Conservation (phyloP, 1,284 basidiomycete species). For the Vanrija sp. region DNA sequence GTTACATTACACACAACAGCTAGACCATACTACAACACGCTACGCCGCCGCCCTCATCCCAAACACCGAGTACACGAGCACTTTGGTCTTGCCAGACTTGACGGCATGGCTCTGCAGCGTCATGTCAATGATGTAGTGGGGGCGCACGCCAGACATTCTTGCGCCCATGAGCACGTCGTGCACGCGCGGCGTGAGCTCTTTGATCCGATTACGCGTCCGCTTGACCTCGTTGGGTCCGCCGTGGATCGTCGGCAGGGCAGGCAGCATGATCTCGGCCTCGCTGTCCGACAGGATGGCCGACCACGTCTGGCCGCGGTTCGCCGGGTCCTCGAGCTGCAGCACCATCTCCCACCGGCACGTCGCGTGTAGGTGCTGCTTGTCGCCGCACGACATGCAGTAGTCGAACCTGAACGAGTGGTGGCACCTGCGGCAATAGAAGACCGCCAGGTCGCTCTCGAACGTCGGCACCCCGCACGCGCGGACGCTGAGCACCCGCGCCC, state of each 20-base stretch:
- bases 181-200: conserved; percentile 9
- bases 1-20: not conserved
- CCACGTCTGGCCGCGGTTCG: not conserved
- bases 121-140: conserved; percentile 30
- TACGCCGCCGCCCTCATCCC: conserved; percentile 4
- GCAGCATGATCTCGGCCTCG: conserved; percentile 20
- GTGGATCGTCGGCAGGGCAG: conserved; percentile 26
- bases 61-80: conserved; percentile 5
- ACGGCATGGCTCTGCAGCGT: conserved; percentile 20
- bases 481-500: conserved; percentile 23
- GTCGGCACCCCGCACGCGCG: not conserved
- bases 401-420: not conserved
- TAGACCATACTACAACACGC: not conserved
- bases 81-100: not conserved
- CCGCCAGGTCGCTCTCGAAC: conserved; percentile 2
- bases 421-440: conserved; percentile 11
- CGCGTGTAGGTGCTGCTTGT: not conserved
- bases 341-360: conserved; percentile 9
- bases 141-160: conserved; percentile 23
- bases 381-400: conserved; percentile 14
- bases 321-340: conserved; percentile 3
- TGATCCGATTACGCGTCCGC: conserved; percentile 11
- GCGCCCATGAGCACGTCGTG: conserved; percentile 26
- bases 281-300: not conserved
- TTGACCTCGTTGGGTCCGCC: conserved; percentile 25